Base-by-base conservation (phyloP, 2,329 filamentous ascomycete genomes). In the Pyrenophora seminiperda region DNA sequence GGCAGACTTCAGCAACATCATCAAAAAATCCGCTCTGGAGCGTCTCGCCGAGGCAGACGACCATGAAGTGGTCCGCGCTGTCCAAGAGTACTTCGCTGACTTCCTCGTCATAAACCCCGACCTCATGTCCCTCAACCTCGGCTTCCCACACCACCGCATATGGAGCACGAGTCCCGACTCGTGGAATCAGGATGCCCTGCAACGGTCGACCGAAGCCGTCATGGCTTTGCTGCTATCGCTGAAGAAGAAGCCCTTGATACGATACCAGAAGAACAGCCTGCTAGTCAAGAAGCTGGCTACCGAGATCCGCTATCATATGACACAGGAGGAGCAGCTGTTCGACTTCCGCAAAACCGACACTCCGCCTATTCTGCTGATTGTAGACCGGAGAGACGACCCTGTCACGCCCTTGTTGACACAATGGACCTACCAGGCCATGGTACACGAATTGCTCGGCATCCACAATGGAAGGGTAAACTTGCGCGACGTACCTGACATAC, bases 401-500 rank as follows among this genome's bases (percentile, higher is more conserved):
- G 89, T 97, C 41, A 99, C 94, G 3, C 94, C 94, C 0, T 78
- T 99, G 9, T 81, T 99, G 40, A 96, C 91, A 2, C 94, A 99
- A 71, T 99, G 94, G 94, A 99, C 94, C 19, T 99, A 99, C 68
- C 94, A 99, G 75, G 94, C 94, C n/a, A 99, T 99, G 92, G 94
- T 99, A 0, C 94, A 99, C 70, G 94, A 99, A 67, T 77, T 97
- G 2, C 80, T 99, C 10, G 94, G 94, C 4, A 96, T 99, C 59
- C 84, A 89, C 50, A 97, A 97, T 70, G 94, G 94, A n/a, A 84
- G 93, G 41, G 94, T 99, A 0, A 89, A 96, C 67, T 79, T 99
- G 27, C 88, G 87, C 55, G 83, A 90, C 47, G 86, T 96, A 0
- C 90, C 90, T 10, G 91, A 96, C 46, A 84, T 95, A 47, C 82